A percentile compares a stretch with the other conserved stretches of the same genome.
phyloP scores from a whole-genome alignment of 139 green algal species.

The Coelastrella sp. region DNA sequence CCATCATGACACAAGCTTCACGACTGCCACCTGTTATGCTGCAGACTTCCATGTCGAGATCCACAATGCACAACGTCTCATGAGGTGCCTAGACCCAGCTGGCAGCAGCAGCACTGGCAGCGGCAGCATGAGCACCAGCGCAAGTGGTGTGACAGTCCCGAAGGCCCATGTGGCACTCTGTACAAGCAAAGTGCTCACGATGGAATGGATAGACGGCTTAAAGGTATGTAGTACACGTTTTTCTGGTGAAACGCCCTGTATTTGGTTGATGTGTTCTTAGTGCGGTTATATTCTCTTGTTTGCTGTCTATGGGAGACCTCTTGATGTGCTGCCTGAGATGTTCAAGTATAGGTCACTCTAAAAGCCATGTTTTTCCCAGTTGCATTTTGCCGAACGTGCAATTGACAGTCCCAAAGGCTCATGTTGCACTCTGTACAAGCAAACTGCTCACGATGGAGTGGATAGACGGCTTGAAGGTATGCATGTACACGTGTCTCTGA shows the following conservation, averaged over 20 bases:
- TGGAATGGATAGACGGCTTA: slow-evolving; percentile 52
- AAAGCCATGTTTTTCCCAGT: too few relatives aligned
- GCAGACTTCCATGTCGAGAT: slow-evolving; percentile 69
- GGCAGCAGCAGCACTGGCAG: slow-evolving; percentile 5
- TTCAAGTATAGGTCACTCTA: too few relatives aligned
- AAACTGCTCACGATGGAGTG: slow-evolving; percentile 46
- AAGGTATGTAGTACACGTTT: slow-evolving; percentile 27
- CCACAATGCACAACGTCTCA: slow-evolving; percentile 60
- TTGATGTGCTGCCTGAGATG: too few relatives aligned
- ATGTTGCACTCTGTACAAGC: slow-evolving; percentile 65
- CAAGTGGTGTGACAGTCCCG: slow-evolving; percentile 67
- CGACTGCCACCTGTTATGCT: too few relatives aligned
- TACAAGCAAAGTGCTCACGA: slow-evolving; percentile 39
- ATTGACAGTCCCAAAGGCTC: slow-evolving; percentile 69
- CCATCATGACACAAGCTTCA: too few relatives aligned
- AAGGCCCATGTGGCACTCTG: slow-evolving; percentile 64
- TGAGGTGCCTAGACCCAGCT: slow-evolving; percentile 33
- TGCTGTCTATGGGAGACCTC: too few relatives aligned
- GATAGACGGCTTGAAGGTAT: slow-evolving; percentile 50
- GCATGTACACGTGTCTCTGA: not conserved
- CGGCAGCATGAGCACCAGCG: not conserved
- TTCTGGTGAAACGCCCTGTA: too few relatives aligned
- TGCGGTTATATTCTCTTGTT: too few relatives aligned
- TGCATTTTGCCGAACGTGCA: too few relatives aligned
- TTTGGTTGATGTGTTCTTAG: too few relatives aligned